Percentiles rank a stretch among this genome's conserved stretches.
These are phyloP conservation scores for Podaxis rugospora DNA, from an alignment of 768 basidiomycete genomes.

Conservation along the genomic window DNA sequence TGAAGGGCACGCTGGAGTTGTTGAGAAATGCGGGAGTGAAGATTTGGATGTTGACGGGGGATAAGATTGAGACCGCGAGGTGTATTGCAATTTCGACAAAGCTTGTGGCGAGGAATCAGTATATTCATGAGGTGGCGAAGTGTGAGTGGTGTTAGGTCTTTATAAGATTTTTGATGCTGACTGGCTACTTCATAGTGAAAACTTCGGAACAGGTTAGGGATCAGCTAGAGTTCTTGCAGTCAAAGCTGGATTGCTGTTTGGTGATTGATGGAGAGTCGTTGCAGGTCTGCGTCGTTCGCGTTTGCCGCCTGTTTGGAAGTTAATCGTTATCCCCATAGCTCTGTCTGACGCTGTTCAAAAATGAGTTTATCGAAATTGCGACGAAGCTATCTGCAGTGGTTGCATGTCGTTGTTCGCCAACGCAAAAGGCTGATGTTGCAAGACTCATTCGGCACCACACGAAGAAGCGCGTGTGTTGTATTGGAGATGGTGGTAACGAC, in stretches of 20 bases:
- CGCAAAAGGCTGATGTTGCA: slow-evolving; percentile 98
- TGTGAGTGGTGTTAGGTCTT: slow-evolving; percentile 40
- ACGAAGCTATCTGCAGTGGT: slow-evolving; percentile 96
- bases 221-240: slow-evolving; percentile 89
- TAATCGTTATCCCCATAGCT: slow-evolving; percentile 45
- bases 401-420: slow-evolving; percentile 96
- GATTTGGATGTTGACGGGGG: slow-evolving; percentile 99
- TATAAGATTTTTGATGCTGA: background rate
- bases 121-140: slow-evolving; percentile 95
- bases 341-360: slow-evolving; percentile 84
- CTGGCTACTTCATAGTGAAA: slow-evolving; percentile 53
- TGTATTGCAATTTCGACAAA: slow-evolving; percentile 98
- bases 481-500: slow-evolving; percentile 98
- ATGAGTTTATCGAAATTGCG: slow-evolving; percentile 93
- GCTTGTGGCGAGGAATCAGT: slow-evolving; percentile 92
- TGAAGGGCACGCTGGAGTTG: slow-evolving; percentile 89
- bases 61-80: slow-evolving; percentile 98
- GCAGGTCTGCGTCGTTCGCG: slow-evolving; percentile 49
- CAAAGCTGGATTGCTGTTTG: slow-evolving; percentile 94
- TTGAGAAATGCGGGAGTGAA: slow-evolving; percentile 94
- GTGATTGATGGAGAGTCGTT: slow-evolving; percentile 98
- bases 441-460: slow-evolving; percentile 87
- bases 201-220: slow-evolving; percentile 79
- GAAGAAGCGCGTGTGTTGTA: slow-evolving; percentile 95
- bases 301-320: background rate